A percentile compares a stretch with the other conserved stretches of the same genome.
Conservation (phyloP, 1,284 basidiomycete species). For the Papiliotrema fonsecae region DNA sequence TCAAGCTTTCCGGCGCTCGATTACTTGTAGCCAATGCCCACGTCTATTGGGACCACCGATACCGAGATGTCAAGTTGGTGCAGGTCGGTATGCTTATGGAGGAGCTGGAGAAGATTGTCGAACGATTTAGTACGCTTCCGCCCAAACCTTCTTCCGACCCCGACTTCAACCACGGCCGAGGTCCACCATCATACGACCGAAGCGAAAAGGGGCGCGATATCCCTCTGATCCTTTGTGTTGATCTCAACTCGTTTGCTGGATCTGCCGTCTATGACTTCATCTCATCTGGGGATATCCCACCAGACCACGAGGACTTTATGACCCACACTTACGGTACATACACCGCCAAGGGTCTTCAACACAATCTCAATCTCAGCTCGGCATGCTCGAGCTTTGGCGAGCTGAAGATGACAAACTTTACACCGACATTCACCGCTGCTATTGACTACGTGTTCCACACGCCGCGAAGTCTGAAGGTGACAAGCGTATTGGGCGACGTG, state of each 20-base stretch:
- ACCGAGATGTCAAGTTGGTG: slow-evolving; percentile 94
- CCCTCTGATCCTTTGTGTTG: slow-evolving; percentile 84
- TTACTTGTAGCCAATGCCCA: slow-evolving; percentile 88
- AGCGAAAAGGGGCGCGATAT: slow-evolving; percentile 59
- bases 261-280: slow-evolving; percentile 94
- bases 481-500: slow-evolving; percentile 81
- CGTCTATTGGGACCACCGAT: slow-evolving; percentile 89
- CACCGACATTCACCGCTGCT: slow-evolving; percentile 73
- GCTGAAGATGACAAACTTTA: slow-evolving; percentile 83
- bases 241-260: slow-evolving; percentile 85
- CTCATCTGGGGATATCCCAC: slow-evolving; percentile 63
- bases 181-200: slow-evolving; percentile 40
- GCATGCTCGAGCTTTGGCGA: slow-evolving; percentile 69
- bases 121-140: slow-evolving; percentile 56
- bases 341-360: slow-evolving; percentile 81
- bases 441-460: slow-evolving; percentile 97
- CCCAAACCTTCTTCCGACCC: slow-evolving; percentile 36
- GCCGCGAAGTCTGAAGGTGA: slow-evolving; percentile 70
- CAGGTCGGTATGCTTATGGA: slow-evolving; percentile 90
- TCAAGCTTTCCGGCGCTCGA: slow-evolving; percentile 76
- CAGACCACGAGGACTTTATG: slow-evolving; percentile 89
- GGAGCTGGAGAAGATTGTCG: slow-evolving; percentile 83
- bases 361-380: slow-evolving; percentile 75
- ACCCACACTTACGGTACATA: slow-evolving; percentile 85
- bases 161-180: slow-evolving; percentile 32